Evolutionary conservation across 345 rosid species (phyloP), one percentile per base, ranked within the genome.

Genomic region (Aurinia saxatilis): DNA sequence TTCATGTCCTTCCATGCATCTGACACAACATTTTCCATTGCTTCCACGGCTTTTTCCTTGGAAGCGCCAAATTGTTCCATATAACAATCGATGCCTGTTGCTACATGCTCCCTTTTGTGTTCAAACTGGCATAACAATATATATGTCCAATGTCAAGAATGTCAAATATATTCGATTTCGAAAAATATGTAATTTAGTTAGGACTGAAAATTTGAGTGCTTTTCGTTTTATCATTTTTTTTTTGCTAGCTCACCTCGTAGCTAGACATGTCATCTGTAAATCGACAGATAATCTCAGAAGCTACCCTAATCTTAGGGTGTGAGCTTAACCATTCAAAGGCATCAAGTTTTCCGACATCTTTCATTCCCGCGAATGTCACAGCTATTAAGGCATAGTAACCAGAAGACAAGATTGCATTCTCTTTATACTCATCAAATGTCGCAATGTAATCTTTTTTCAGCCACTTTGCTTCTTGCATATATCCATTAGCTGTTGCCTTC

Each of bases 1-100:
- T 68, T 68, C 40, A 68, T 7, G 45, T 68, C 73, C 16, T 68
- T 68, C 67, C 73, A 68, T 40, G 66, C 48, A 49, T 68, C 19
- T 21, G 38, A 10, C 16, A 59, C 44, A 8, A 60, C 12, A 6
- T 1, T 33, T 17, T 2, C 11, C 0, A 68, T 15, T 16, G 0
- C 60, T 60, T 68, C 51, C 11, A 33, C 18, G 0, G 61, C 73
- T 60, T 0, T 25, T 60, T 51, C 61, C 39, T 39, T 51, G 14
- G 61, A 50, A 51, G 60, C 67, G 19, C 33, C 60, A 35, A 2
- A 68, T 12, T 68, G 67, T 13, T 68, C 21, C 67, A 68, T 68
- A 23, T 68, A 68, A 4, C 67, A 68, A 8, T 68, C 73, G 33
- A 68, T 35, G 3, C 19, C 62, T 10, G 67, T 67, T 2, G 65